Evolutionary conservation across 768 basidiomycete genomes (phyloP).

Genomic region (Trametes cingulata): DNA sequence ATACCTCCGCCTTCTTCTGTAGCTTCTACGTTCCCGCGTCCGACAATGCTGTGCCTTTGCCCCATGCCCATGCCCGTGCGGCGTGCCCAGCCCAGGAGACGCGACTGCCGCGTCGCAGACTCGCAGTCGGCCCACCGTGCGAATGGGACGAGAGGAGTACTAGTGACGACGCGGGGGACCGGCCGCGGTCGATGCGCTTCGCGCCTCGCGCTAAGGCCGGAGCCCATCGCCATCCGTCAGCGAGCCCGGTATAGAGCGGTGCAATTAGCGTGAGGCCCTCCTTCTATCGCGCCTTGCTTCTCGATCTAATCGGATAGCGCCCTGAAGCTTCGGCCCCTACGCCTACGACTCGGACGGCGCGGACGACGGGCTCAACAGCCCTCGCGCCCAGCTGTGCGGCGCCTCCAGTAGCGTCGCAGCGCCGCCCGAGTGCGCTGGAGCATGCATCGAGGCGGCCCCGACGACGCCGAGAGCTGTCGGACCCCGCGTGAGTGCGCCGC

Average conservation of each 20-base stretch:
- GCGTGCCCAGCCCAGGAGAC: neutral
- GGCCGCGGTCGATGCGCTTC: neutral
- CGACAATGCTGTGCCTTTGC: slow-evolving; percentile 11
- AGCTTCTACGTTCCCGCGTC: slow-evolving; percentile 11
- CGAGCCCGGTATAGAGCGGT: neutral
- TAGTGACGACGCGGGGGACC: neutral
- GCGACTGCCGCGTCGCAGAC: too few species aligned
- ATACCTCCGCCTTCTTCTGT: slow-evolving; percentile 6
- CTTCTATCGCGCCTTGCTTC: slow-evolving; percentile 12
- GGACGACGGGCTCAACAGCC: neutral
- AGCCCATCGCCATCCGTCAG: neutral
- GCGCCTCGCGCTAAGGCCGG: neutral
- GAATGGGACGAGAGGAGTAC: neutral
- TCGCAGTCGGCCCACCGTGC: neutral
- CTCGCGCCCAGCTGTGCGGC: neutral
- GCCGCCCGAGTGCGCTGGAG: too few species aligned
- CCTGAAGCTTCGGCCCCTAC: neutral
- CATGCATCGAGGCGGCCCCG: neutral
- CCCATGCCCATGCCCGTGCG: neutral
- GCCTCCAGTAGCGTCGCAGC: too few species aligned
- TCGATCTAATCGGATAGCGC: slow-evolving; percentile 12
- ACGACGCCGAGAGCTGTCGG: neutral
- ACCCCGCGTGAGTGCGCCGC: neutral
- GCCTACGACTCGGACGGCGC: neutral
- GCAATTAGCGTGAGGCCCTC: slow-evolving; percentile 2